A percentile compares a stretch with the other conserved stretches of the same genome.
Evolutionary conservation across 208 protist species (phyloP).

Genomic region (Endotrypanum monterogeii): DNA sequence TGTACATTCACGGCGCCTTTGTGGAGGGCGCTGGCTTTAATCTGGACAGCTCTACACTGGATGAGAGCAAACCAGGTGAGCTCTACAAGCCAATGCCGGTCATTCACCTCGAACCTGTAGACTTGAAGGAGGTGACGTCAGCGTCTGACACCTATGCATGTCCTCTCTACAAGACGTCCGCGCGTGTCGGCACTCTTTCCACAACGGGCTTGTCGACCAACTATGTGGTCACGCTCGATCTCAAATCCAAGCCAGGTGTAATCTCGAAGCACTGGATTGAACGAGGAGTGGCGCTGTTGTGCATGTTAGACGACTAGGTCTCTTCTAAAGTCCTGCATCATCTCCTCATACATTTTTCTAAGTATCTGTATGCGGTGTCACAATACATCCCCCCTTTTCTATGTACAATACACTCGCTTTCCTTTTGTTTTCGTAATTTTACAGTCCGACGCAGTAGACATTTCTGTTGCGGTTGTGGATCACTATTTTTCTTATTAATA

Average conservation of each 20-base stretch:
- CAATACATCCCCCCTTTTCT: not conserved
- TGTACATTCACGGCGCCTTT: slow-evolving; percentile 94
- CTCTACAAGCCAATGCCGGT: slow-evolving; percentile 88
- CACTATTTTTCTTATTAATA: not conserved
- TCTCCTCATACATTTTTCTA: no score
- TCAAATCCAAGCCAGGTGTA: slow-evolving; percentile 42
- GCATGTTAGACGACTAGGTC: slow-evolving; percentile 91
- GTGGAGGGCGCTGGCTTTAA: slow-evolving; percentile 90
- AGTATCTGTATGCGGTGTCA: no score
- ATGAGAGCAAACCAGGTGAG: slow-evolving; percentile 85
- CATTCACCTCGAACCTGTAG: slow-evolving; percentile 90
- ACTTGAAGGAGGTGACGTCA: slow-evolving; percentile 28
- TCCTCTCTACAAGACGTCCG: slow-evolving; percentile 94
- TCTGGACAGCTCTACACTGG: slow-evolving; percentile 37
- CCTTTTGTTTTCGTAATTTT: not conserved
- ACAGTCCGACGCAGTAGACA: not conserved
- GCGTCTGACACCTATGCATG: slow-evolving; percentile 72
- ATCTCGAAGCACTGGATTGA: slow-evolving; percentile 91
- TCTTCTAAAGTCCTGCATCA: not conserved
- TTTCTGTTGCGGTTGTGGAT: no score
- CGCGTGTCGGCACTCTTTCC: slow-evolving; percentile 86
- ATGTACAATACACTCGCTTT: not conserved
- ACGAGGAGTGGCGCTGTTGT: slow-evolving; percentile 92
- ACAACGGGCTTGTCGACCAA: slow-evolving; percentile 94
- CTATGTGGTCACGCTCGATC: slow-evolving; percentile 89